Evolutionary conservation across 1,284 basidiomycete species (phyloP), one percentile per base, ranked within the genome.

Genomic region (Marasmius oreades): DNA sequence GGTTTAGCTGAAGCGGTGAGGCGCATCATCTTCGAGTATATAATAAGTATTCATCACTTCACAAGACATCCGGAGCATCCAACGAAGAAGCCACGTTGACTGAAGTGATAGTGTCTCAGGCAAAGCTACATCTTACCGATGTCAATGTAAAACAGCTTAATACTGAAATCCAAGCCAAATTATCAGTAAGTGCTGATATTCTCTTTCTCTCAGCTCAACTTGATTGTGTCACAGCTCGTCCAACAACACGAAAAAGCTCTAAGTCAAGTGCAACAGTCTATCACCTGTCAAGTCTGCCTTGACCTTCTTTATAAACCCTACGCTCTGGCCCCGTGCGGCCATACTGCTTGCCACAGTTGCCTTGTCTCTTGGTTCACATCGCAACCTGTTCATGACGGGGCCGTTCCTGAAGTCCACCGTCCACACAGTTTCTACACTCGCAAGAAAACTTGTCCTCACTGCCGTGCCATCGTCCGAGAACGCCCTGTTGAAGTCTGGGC

Each of bases 201-300:
- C 26, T 20, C 26, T 26, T n/a, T 12, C 33, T 31, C 39, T 45
- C 4, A 14, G 4, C 47, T 16, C 20, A 5, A 52, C 26, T 23
- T 18, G 5, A 37, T 22, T n/a, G 37, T 46, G 16, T 59, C 43
- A 12, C 56, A 55, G 52, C 51, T 51, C 52, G 33, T 52, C 11
- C 62, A 71, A 31, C 73, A 73, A 59, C 82, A 88, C 59, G 73
- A 84, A 69, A 64, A 69, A 5, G 71, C 82, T 20, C 61, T 87
- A 14, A 66, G 65, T 2, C 71, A 78, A 52, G 62, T 87, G 43
- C 78, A 83, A n/a, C 80, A 86, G 58, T 77, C 82, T 0, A 68
- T 88, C 20, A 85, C 80, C 6, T 91, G 88, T 61, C 85, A 89
- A 67, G 84, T 91, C 56, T 91, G 89, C 64, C 73, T 90, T 31